phyloP scores from a whole-genome alignment of 2,329 filamentous ascomycete species.

The Aureobasidium sp. region DNA sequence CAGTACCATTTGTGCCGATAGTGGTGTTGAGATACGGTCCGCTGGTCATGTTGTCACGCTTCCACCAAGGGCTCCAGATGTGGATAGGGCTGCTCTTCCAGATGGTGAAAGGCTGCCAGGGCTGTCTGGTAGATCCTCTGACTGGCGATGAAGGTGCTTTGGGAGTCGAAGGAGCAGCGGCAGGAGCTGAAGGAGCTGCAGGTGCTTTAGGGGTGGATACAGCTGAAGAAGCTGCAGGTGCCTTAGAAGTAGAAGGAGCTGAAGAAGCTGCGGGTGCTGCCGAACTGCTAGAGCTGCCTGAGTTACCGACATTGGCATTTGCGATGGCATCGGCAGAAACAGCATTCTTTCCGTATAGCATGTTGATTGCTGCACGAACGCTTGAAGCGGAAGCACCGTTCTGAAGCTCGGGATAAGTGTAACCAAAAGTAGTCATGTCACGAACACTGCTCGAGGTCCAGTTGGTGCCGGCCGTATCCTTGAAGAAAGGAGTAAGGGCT shows the following conservation, averaged over 20 bases:
- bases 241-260: neutral
- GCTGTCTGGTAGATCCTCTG: neutral
- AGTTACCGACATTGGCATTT: constrained; percentile 32
- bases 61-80: constrained; percentile 5
- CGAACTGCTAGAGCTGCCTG: constrained; percentile 17
- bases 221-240: neutral
- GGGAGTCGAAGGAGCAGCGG: neutral
- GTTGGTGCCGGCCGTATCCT: constrained; percentile 51
- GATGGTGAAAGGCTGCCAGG: neutral
- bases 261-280: neutral
- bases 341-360: constrained; percentile 40
- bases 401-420: constrained; percentile 64
- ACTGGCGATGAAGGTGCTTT: neutral
- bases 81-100: neutral
- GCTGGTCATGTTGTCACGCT: constrained; percentile 8
- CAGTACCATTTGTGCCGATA: neutral
- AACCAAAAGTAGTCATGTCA: constrained; percentile 57
- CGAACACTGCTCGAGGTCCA: constrained; percentile 62
- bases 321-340: neutral
- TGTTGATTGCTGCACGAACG: constrained; percentile 51
- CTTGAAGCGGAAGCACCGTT: constrained; percentile 34
- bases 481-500: constrained; percentile 61
- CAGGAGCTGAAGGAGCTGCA: neutral
- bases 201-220: neutral
- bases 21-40: neutral